Base-by-base conservation (phyloP, 2,329 filamentous ascomycete species). In the Didymella lethalis region DNA sequence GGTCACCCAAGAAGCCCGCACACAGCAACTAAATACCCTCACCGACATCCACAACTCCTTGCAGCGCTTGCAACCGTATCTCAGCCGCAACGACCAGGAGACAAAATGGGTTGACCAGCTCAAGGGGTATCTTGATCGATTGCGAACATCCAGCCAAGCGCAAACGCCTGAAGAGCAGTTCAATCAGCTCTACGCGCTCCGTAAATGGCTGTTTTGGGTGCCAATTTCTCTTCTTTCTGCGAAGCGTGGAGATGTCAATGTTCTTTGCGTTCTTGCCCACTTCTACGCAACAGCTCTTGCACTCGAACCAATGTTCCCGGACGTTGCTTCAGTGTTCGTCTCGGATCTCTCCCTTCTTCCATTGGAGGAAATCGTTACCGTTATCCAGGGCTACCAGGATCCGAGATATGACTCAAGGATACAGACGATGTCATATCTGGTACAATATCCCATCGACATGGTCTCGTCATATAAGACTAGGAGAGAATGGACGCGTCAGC, bases 121-220 rank as follows among this genome's bases (percentile, higher is more conserved):
- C 1, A 73, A 79, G 51, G 75, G 76, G 32, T 83, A 82, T 66
- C 72, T 83, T 26, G 78, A 82, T 52, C 78, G 79, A 12, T 66
- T 83, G 32, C 69, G 78, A 58, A 67, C 70, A 29, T 77, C 80
- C 2, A 72, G 66, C 28, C 74, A 80, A 32, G 75, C 81, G 16
- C 76, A 79, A 50, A 78, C 78, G 2, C 87, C 93, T 25, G 89
- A 92, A 63, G 88, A 96, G 73, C 92, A 96, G 72, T 98, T 97
- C 74, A 90, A 93, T 71, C 90, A 93, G 64, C 86, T 98, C 11
- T 93, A 96, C 64, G 89, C 92, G 10, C 85, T 99, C 59, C 86
- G 93, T 54, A 91, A 91, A 67, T 97, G 94, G 93, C 86, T 98
- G 16, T 97, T 98, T 79, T 98, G 94, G 93, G 87, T 97, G 54